Evolutionary conservation across 2,329 filamentous ascomycete genomes (phyloP).

Genomic region (Lomentospora prolificans): DNA sequence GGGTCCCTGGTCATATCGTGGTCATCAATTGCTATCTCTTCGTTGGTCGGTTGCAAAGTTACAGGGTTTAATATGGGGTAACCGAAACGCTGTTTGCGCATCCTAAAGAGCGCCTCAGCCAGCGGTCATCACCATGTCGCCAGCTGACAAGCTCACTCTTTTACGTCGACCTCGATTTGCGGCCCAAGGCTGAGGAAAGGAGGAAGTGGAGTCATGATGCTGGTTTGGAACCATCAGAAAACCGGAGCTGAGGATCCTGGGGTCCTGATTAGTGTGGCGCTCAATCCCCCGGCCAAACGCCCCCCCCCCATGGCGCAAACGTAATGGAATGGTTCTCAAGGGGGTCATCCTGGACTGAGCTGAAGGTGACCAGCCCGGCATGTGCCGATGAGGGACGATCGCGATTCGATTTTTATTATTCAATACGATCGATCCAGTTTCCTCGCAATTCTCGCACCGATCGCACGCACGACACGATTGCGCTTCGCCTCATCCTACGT

Average conservation of each 20-base stretch:
- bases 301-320: background rate
- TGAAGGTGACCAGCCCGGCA: background rate
- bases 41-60: background rate
- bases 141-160: too few relatives aligned
- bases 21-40: background rate
- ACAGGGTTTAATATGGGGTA: too few relatives aligned
- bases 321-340: background rate
- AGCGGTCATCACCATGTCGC: background rate
- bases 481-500: background rate
- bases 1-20: background rate
- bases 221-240: background rate
- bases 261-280: background rate
- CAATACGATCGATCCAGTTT: too few relatives aligned
- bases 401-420: too few relatives aligned
- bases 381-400: too few relatives aligned
- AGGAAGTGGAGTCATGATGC: background rate
- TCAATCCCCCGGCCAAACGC: background rate
- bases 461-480: background rate
- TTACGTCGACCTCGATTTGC: too few relatives aligned
- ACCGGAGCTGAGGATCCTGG: background rate
- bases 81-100: too few relatives aligned
- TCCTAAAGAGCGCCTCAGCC: background rate
- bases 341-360: background rate
- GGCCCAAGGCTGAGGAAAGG: background rate
- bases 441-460: too few relatives aligned